Conservation (phyloP, 202 grass and related monocot genomes). For the Cymbopogon flexuosus region DNA sequence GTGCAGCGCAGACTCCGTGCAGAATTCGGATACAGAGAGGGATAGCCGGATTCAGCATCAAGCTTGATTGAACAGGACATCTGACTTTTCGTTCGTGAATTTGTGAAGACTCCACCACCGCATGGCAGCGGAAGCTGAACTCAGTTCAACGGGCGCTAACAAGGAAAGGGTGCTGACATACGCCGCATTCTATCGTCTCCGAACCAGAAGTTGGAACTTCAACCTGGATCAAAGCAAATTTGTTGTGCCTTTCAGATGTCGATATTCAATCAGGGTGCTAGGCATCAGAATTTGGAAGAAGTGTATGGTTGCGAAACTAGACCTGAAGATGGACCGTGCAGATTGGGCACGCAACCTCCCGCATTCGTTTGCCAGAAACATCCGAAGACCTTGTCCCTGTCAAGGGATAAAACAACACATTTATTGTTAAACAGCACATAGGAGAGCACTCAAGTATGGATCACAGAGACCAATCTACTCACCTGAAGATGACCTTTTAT, state of each 20-base stretch:
- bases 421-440: not conserved
- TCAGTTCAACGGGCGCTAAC: constrained; percentile 62
- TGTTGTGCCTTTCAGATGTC: not conserved
- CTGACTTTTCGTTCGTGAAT: not conserved
- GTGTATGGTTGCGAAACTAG: not conserved
- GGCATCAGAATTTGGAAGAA: not conserved
- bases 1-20: not conserved
- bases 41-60: not conserved
- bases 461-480: not conserved
- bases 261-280: not conserved
- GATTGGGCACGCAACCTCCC: constrained; percentile 86
- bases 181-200: constrained; percentile 86
- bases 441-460: not conserved
- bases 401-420: not conserved
- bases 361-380: constrained; percentile 62
- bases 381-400: constrained; percentile 52
- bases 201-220: constrained; percentile 80
- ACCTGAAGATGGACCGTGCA: constrained; percentile 98
- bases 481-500: constrained; percentile 81
- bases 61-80: not conserved
- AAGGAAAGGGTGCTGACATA: constrained; percentile 89
- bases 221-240: constrained; percentile 41
- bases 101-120: not conserved
- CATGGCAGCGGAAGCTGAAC: not conserved
- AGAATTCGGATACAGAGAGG: not conserved